Percentiles rank a stretch among this genome's conserved stretches.
These are phyloP conservation scores for Tetrapisispora pingtungensis DNA, from an alignment of 805 yeast species.

Conservation along the genomic window DNA sequence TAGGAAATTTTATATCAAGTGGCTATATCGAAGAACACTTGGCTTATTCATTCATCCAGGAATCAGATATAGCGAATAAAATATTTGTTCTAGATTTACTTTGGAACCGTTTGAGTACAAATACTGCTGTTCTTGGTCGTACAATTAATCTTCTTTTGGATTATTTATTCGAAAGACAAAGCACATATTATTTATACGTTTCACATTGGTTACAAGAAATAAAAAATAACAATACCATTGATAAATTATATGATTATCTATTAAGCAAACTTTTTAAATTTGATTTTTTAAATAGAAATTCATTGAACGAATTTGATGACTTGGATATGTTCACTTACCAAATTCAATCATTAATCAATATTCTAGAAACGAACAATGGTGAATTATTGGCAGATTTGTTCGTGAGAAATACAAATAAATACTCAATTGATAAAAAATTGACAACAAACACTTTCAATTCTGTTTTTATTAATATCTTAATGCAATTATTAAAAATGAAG, in stretches of 20 bases:
- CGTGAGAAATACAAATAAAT: slow-evolving; percentile 45
- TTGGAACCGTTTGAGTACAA: slow-evolving; percentile 60
- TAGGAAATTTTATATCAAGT: slow-evolving; percentile 44
- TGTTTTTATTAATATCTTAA: slow-evolving; percentile 37
- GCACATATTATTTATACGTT: slow-evolving; percentile 34
- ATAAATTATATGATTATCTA: slow-evolving; percentile 50
- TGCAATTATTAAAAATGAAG: slow-evolving; percentile 35
- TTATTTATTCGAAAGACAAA: slow-evolving; percentile 38
- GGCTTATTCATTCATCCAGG: slow-evolving; percentile 41
- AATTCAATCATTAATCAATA: slow-evolving; percentile 41
- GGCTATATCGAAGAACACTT: slow-evolving; percentile 66
- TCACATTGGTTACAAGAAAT: slow-evolving; percentile 41
- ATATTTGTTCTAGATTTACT: slow-evolving; percentile 50
- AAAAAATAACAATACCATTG: slow-evolving; percentile 44
- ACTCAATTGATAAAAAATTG: slow-evolving; percentile 14
- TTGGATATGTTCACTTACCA: slow-evolving; percentile 53
- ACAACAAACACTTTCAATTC: slow-evolving; percentile 41
- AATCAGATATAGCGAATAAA: slow-evolving; percentile 32
- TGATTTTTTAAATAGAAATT: slow-evolving; percentile 26
- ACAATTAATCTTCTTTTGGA: slow-evolving; percentile 66
- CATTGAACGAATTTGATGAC: slow-evolving; percentile 43
- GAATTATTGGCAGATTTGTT: slow-evolving; percentile 39
- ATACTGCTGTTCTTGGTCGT: slow-evolving; percentile 33
- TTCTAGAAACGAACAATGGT: slow-evolving; percentile 39
- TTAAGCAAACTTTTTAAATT: slow-evolving; percentile 42